Evolutionary conservation across 2,329 filamentous ascomycete genomes (phyloP).

Genomic region (Neonectria sp.): DNA sequence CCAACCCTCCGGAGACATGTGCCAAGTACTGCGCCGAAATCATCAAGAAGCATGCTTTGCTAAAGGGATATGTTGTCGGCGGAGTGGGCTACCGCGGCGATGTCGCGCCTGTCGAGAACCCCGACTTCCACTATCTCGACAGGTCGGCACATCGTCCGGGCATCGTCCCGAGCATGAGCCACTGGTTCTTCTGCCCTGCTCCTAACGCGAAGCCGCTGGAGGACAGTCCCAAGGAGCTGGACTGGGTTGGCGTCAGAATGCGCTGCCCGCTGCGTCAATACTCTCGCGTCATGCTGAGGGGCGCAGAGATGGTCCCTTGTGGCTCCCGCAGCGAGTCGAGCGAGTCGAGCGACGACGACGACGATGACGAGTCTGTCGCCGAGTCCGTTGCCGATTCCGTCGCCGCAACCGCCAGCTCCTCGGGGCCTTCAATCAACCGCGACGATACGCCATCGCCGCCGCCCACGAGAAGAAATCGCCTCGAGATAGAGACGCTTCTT

Average conservation of each 20-base stretch:
- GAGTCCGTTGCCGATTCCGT: background rate
- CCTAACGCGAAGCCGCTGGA: constrained; percentile 20
- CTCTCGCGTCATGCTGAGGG: background rate
- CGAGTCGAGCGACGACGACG: background rate
- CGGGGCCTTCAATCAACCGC: background rate
- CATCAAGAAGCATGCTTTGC: background rate
- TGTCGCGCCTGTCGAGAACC: background rate
- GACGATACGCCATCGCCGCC: background rate
- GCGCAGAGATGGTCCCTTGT: background rate
- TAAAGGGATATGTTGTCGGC: background rate
- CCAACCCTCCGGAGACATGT: constrained; percentile 28
- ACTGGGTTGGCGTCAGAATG: constrained; percentile 47
- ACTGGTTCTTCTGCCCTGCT: constrained; percentile 36
- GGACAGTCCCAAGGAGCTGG: constrained; percentile 39
- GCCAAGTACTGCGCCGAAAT: constrained; percentile 29
- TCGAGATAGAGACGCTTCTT: constrained; percentile 28
- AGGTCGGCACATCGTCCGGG: background rate
- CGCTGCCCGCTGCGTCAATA: constrained; percentile 35
- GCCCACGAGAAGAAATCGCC: background rate
- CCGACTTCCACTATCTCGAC: constrained; percentile 3
- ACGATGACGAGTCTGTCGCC: background rate
- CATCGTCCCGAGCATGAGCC: constrained; percentile 13
- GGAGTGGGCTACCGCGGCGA: constrained; percentile 27
- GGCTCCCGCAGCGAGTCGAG: background rate
- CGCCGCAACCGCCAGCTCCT: background rate